Conservation (phyloP, 495 filamentous ascomycete species). For the Chaetomium cochliodes region DNA sequence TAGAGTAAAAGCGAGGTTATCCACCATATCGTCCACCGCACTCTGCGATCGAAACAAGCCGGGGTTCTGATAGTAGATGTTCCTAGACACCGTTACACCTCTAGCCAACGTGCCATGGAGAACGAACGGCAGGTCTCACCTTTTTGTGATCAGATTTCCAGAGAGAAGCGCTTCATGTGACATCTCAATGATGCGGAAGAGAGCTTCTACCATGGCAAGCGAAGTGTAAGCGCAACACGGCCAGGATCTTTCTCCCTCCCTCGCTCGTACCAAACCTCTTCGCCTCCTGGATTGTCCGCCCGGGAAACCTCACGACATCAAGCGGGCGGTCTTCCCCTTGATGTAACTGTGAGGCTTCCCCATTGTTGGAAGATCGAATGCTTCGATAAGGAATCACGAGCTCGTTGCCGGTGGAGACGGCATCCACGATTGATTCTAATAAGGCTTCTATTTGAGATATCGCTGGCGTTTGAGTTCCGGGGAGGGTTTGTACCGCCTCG, state of each 20-base stretch:
- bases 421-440: constrained; percentile 52
- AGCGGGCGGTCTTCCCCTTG: constrained; percentile 17
- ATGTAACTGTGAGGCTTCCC: background rate
- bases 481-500: constrained; percentile 20
- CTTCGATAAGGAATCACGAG: constrained; percentile 47
- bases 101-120: background rate
- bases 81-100: constrained; percentile 48
- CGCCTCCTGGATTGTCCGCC: constrained; percentile 37
- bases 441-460: constrained; percentile 54
- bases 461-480: constrained; percentile 30
- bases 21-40: constrained; percentile 73
- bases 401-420: constrained; percentile 41
- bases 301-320: constrained; percentile 39
- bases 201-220: constrained; percentile 33
- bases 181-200: constrained; percentile 67
- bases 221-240: background rate
- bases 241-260: background rate
- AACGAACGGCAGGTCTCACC: constrained; percentile 47
- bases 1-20: constrained; percentile 81
- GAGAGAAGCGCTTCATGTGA: constrained; percentile 65
- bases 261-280: constrained; percentile 42
- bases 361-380: constrained; percentile 4
- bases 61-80: constrained; percentile 87
- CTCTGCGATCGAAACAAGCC: constrained; percentile 73
- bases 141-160: constrained; percentile 69